These are phyloP conservation scores for Eremothecium coryli DNA, from an alignment of 1,139 yeast species.

Conservation along the genomic window DNA sequence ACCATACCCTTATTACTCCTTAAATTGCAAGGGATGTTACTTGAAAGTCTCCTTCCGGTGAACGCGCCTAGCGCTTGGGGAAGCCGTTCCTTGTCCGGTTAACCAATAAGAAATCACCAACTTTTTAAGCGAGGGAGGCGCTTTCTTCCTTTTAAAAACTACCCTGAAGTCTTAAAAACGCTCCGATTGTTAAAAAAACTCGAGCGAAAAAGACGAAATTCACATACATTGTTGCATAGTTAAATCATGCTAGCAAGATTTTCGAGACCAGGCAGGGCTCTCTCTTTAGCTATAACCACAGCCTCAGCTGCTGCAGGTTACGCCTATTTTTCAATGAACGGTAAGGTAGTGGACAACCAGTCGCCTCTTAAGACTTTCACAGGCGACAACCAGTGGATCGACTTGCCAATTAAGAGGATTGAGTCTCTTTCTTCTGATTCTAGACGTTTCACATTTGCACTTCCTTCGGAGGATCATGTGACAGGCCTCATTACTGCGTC, in stretches of 20 bases:
- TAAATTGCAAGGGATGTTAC: too few relatives aligned
- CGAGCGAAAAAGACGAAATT: too few relatives aligned
- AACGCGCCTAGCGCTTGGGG: too few relatives aligned
- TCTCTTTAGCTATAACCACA: slow-evolving; percentile 39
- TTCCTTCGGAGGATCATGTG: slow-evolving; percentile 56
- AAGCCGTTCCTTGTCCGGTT: too few relatives aligned
- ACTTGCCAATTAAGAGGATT: slow-evolving; percentile 50
- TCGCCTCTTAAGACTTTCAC: slow-evolving; percentile 44
- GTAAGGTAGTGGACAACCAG: slow-evolving; percentile 36
- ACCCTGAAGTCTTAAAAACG: too few relatives aligned
- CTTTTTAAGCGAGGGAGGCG: too few relatives aligned
- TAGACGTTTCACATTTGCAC: slow-evolving; percentile 61
- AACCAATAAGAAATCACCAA: too few relatives aligned
- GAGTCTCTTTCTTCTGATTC: slow-evolving; percentile 50
- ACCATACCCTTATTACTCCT: too few relatives aligned
- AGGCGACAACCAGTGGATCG: slow-evolving; percentile 74
- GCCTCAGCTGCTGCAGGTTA: slow-evolving; percentile 46
- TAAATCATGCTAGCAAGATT: slow-evolving; percentile 26
- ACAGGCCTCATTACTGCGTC: slow-evolving; percentile 82
- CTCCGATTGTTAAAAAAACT: too few relatives aligned
- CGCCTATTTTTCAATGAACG: slow-evolving; percentile 37
- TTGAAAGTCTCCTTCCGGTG: too few relatives aligned
- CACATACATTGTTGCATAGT: too few relatives aligned
- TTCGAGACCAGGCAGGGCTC: slow-evolving; percentile 16
- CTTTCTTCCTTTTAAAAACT: too few relatives aligned